Evolutionary conservation across 2,329 filamentous ascomycete genomes (phyloP).

Genomic region (Ophiostoma piceae): DNA sequence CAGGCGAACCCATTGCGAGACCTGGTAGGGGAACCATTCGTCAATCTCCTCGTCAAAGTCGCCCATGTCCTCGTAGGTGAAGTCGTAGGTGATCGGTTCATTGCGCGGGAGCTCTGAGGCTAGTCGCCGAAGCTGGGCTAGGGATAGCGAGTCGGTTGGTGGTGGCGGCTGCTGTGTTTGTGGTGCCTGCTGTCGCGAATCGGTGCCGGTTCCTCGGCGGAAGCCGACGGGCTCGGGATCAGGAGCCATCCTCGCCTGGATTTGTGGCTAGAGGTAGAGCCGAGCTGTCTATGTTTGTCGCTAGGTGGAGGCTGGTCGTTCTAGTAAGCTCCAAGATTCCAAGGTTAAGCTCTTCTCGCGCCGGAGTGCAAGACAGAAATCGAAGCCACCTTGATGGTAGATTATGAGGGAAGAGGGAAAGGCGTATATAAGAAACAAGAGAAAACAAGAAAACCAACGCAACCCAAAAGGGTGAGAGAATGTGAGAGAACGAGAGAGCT

Average conservation of each 20-base stretch:
- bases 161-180: constrained; percentile 16
- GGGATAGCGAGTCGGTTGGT: constrained; percentile 63
- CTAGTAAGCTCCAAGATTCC: not conserved
- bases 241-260: not conserved
- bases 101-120: constrained; percentile 66
- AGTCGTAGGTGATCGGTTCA: constrained; percentile 76
- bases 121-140: constrained; percentile 66
- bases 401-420: not conserved
- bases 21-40: constrained; percentile 94
- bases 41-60: constrained; percentile 83
- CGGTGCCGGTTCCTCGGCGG: not conserved
- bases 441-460: not conserved
- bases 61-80: constrained; percentile 68
- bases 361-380: not conserved
- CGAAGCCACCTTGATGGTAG: too few relatives aligned
- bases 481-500: not conserved
- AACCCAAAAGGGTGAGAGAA: not conserved
- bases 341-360: not conserved
- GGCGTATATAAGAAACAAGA: not conserved
- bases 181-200: not conserved
- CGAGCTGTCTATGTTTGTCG: not conserved
- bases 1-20: constrained; percentile 76
- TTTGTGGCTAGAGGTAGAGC: not conserved
- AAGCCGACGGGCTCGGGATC: too few relatives aligned
- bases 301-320: not conserved